Conservation (phyloP, 164 flowering plant genomes). For the Berberis vulgaris region DNA sequence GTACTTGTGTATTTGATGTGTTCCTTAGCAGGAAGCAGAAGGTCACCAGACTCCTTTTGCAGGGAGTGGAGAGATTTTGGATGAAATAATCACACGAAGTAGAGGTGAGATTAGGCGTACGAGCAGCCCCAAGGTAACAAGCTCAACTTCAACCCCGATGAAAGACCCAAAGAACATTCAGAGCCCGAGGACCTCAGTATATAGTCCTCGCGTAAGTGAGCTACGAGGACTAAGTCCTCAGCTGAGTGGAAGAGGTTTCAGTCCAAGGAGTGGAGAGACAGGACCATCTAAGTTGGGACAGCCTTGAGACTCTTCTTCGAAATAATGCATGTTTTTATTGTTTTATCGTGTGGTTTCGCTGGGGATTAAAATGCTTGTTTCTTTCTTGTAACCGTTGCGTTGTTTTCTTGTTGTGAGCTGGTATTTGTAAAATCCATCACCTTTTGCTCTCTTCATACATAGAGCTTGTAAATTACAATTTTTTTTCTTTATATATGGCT, state of each 20-base stretch:
- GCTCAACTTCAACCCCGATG: conserved; percentile 68
- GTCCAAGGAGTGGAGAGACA: conserved; percentile 41
- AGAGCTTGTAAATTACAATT: too few relatives aligned
- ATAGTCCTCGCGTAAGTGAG: conserved; percentile 65
- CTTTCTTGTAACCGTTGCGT: background rate
- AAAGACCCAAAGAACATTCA: conserved; percentile 37
- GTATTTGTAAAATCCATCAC: background rate
- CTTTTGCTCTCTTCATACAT: too few relatives aligned
- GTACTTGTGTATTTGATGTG: background rate
- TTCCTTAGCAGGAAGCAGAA: conserved; percentile 44
- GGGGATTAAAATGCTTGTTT: conserved; percentile 3
- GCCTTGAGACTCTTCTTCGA: conserved; percentile 21
- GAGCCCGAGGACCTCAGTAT: conserved; percentile 49
- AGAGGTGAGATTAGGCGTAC: conserved; percentile 74
- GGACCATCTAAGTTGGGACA: conserved; percentile 47
- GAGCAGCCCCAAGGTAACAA: conserved; percentile 73
- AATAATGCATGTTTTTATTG: conserved; percentile 8
- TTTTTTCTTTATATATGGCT: too few relatives aligned
- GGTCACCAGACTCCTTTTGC: conserved; percentile 22
- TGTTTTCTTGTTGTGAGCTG: background rate
- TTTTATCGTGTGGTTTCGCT: conserved; percentile 4
- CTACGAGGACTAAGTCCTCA: conserved; percentile 49
- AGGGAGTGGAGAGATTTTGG: conserved; percentile 72
- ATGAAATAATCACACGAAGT: conserved; percentile 80
- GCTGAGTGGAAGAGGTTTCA: conserved; percentile 27